A percentile compares a stretch with the other conserved stretches of the same genome.
These are phyloP conservation scores for Solanum paucissectum DNA, from an alignment of 257 asterid genomes.

Conservation along the genomic window DNA sequence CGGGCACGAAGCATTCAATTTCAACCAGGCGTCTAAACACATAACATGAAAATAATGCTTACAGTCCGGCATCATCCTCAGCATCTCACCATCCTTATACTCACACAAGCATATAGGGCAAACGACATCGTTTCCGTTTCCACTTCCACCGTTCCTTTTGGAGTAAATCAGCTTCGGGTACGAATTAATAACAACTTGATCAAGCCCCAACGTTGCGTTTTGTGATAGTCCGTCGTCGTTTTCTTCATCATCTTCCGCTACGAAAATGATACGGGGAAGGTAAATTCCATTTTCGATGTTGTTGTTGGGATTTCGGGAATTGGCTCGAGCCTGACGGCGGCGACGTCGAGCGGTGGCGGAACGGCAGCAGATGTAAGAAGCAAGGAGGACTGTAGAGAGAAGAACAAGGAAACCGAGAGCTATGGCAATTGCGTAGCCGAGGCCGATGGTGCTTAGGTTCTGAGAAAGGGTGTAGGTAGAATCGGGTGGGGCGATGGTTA, in stretches of 20 bases:
- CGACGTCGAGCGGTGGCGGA: constrained; percentile 51
- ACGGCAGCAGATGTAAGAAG: constrained; percentile 80
- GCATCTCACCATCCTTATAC: constrained; percentile 72
- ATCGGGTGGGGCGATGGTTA: constrained; percentile 2
- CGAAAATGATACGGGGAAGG: constrained; percentile 74
- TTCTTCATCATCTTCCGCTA: constrained; percentile 66
- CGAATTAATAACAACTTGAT: constrained; percentile 66
- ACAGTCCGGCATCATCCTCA: constrained; percentile 90
- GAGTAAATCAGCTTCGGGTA: constrained; percentile 63
- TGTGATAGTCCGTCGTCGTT: constrained; percentile 19
- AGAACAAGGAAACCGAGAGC: constrained; percentile 65
- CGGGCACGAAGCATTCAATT: constrained; percentile 81
- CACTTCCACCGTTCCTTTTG: constrained; percentile 17
- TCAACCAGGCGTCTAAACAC: constrained; percentile 92
- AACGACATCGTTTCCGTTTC: constrained; percentile 36
- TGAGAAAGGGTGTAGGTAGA: constrained; percentile 10
- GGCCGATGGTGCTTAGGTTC: constrained; percentile 32
- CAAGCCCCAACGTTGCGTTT: constrained; percentile 62
- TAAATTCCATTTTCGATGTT: constrained; percentile 45
- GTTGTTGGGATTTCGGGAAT: not conserved
- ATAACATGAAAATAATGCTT: constrained; percentile 76
- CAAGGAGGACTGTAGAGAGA: constrained; percentile 50
- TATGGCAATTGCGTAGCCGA: constrained; percentile 66
- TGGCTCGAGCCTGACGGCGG: constrained; percentile 14
- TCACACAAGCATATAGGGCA: constrained; percentile 87